Evolutionary conservation across 176 grass and related monocot genomes (phyloP), one percentile per base, ranked within the genome.

Genomic region (Bothriochloa decipiens): DNA sequence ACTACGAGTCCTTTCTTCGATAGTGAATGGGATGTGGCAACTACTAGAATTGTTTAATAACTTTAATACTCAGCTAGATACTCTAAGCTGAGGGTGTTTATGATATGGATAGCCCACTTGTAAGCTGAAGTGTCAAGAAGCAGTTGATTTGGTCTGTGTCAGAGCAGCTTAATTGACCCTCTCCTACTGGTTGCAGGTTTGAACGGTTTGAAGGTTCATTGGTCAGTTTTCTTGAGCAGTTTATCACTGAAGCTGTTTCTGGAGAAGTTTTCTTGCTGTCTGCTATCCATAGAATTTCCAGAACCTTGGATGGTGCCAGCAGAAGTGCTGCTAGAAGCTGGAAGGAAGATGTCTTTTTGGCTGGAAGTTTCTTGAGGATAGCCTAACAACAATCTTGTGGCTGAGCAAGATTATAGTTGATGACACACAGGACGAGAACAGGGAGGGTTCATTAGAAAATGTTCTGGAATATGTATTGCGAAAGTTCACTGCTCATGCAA

Each of bases 91-190:
- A n/a, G 3, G 53, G 53, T 60, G 55, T 60, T 58, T 60, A 23
- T 60, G 22, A 60, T 3, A 2, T 23, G n/a, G 58, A 62, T 62
- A 62, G 58, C 11, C 58, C n/a, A 62, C 23, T 3, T 36, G 65
- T 50, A 49, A 32, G 20, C 10, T 81, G 62, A 68, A 33, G 40
- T 65, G 42, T 26, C 33, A 45, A 65, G 36, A 35, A 22, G 65
- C 26, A 45, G 45, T 47, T 86, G 83, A 49, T 82, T 26, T 57
- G 20, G 29, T 77, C 78, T 25, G 35, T 64, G 6, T 9, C 49
- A 63, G 40, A 15, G 25, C 3, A n/a, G n/a, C 35, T 47, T 23
- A 69, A 74, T 25, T 70, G 83, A 36, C 65, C 18, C 40, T 25
- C 40, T 77, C 33, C 3, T 65, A 26, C 27, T 65, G 72, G 26